Evolutionary conservation across 176 grass and related monocot species (phyloP).

Genomic region (Triticum turgidum): DNA sequence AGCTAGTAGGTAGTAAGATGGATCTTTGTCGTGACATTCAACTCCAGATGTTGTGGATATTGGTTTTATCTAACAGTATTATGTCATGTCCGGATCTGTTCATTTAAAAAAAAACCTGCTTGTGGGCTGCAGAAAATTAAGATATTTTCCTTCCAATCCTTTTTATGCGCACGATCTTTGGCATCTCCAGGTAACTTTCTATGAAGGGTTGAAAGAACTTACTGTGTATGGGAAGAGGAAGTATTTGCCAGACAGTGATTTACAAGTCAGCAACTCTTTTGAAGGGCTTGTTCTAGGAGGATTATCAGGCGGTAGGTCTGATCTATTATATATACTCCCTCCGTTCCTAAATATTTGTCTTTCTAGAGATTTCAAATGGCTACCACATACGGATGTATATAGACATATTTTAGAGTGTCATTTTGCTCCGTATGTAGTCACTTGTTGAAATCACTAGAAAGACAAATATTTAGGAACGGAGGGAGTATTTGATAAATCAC

Average conservation of each 20-base stretch:
- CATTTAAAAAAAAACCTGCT: neutral
- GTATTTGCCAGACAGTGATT: slow-evolving; percentile 57
- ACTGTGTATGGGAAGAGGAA: slow-evolving; percentile 59
- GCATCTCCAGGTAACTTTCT: slow-evolving; percentile 79
- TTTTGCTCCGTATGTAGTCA: no score
- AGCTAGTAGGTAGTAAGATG: slow-evolving; percentile 6
- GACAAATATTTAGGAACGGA: no score
- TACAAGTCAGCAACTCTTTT: slow-evolving; percentile 67
- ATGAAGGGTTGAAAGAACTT: slow-evolving; percentile 81
- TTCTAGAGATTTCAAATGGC: no score
- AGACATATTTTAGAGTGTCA: no score
- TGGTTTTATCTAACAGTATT: neutral
- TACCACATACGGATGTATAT: no score
- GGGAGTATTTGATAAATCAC: neutral
- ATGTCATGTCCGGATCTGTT: neutral
- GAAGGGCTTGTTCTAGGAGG: slow-evolving; percentile 89
- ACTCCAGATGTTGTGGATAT: neutral
- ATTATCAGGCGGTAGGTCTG: slow-evolving; percentile 80
- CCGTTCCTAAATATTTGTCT: no score
- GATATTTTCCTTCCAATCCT: neutral
- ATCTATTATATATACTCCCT: neutral
- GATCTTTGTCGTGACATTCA: neutral
- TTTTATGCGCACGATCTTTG: slow-evolving; percentile 33
- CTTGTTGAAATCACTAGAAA: no score
- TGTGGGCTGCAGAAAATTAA: neutral